These are phyloP conservation scores for Ceratobasidium sp. DNA, from an alignment of 1,284 basidiomycete species.

Conservation along the genomic window DNA sequence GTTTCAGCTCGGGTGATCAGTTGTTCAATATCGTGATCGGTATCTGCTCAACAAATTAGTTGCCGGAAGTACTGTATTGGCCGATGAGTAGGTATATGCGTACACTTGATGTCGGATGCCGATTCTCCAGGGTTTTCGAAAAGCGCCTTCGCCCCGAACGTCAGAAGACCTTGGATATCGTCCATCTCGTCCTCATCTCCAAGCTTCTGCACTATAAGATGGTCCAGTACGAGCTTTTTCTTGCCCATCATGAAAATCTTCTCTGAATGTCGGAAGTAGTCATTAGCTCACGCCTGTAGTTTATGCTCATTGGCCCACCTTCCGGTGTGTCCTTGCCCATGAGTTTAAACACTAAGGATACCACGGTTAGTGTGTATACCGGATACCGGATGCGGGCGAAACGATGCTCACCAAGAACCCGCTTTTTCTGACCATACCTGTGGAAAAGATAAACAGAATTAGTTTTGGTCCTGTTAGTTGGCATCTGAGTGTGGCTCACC, in stretches of 20 bases:
- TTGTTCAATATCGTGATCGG: slow-evolving; percentile 77
- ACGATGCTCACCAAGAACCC: slow-evolving; percentile 21
- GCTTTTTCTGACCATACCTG: slow-evolving; percentile 51
- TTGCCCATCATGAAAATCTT: slow-evolving; percentile 87
- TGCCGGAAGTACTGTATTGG: neutral
- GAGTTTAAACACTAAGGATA: slow-evolving; percentile 81
- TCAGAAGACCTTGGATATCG: slow-evolving; percentile 79
- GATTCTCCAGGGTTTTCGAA: slow-evolving; percentile 65
- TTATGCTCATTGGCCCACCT: slow-evolving; percentile 57
- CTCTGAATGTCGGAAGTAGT: slow-evolving; percentile 57
- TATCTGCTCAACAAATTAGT: slow-evolving; percentile 58
- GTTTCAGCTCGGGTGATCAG: slow-evolving; percentile 83
- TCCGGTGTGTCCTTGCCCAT: slow-evolving; percentile 91
- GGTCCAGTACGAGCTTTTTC: slow-evolving; percentile 88
- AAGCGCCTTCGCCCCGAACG: slow-evolving; percentile 80
- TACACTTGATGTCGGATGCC: slow-evolving; percentile 74
- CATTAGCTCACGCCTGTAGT: slow-evolving; percentile 1
- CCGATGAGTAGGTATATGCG: slow-evolving; percentile 48
- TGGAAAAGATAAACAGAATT: slow-evolving; percentile 47
- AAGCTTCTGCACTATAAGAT: slow-evolving; percentile 93
- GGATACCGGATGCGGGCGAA: neutral
- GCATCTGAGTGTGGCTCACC: slow-evolving; percentile 48
- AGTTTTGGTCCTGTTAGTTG: neutral
- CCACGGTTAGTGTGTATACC: slow-evolving; percentile 66
- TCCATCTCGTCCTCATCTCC: slow-evolving; percentile 77